Evolutionary conservation across 768 basidiomycete genomes (phyloP), one percentile per base, ranked within the genome.

Genomic region (Auricularia sp.): DNA sequence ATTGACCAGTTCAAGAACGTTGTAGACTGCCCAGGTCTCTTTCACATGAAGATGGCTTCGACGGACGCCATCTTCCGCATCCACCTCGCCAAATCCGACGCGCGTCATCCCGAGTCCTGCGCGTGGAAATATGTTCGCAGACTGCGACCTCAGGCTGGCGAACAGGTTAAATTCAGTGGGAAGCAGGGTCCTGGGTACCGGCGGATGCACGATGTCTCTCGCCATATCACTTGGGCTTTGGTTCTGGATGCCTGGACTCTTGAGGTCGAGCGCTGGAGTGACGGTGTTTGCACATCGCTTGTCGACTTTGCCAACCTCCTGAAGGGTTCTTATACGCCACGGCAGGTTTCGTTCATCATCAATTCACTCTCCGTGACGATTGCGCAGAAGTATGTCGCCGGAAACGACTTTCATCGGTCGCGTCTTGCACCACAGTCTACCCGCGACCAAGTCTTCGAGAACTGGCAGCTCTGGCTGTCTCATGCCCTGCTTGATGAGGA

Each of bases 1-100:
- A 74, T 71, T 70, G 62, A 62, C 1, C 69, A 74, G 0, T 65
- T 76, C 3, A 75, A 79, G 45, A 70, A 66, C 45, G 62, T 78
- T 1, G 65, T 80, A 0, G 78, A 72, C 58, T 65, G 78, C 1
- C 66, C 69, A 0, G 77, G 75, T 0, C 63, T 77, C 0, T 79
- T 79, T 61, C 77, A 76, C 65, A 62, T 75, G n/a, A 76, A 74
- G 63, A 77, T 77, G 71, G 73, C 75, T 0, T 62, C 62, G 21
- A 69, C 69, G 0, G 73, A 77, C 62, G 68, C 70, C 0, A 21
- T 72, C 0, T 72, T 68, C 68, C 18, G 61, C 3, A 33, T 47
- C 0, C 69, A 69, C 21, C n/a, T 73, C 3, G 51, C 63, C 0
- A 69, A 70, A 1, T 0, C 13, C 14, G 18, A 14, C 2, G 67